A percentile compares a stretch with the other conserved stretches of the same genome.
Evolutionary conservation across 179 eudicot genomes (phyloP).

Genomic region (Beta lomatogona): DNA sequence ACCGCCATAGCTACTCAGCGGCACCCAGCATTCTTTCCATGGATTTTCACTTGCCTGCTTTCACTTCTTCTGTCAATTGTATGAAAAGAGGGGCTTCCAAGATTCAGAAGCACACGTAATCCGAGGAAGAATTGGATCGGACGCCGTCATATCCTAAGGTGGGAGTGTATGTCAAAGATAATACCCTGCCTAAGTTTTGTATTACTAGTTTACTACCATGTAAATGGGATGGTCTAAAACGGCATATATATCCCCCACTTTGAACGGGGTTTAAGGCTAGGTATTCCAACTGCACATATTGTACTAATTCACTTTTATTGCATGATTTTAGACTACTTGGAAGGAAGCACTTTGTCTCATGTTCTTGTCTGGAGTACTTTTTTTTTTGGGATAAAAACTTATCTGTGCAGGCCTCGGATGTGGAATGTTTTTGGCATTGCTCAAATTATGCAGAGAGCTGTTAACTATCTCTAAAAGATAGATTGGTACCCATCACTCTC

Average conservation of each 20-base stretch:
- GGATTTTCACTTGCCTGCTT: conserved; percentile 37
- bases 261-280: conserved; percentile 5
- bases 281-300: conserved; percentile 25
- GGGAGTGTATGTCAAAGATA: conserved; percentile 4
- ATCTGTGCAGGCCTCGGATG: neutral
- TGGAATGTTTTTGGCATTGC: neutral
- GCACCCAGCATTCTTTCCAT: conserved; percentile 11
- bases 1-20: conserved; percentile 31
- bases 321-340: conserved; percentile 2
- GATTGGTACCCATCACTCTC: no score
- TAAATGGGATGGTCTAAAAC: conserved; percentile 6
- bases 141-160: conserved; percentile 12
- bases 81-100: neutral
- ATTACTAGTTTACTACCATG: neutral
- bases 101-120: neutral
- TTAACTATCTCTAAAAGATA: no score
- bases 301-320: neutral
- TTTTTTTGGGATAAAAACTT: neutral
- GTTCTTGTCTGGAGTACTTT: neutral
- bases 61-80: conserved; percentile 19
- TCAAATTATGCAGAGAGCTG: neutral
- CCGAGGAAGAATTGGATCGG: neutral
- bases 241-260: no score
- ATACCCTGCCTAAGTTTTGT: conserved; percentile 17
- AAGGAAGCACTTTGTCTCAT: neutral